A percentile compares a stretch with the other conserved stretches of the same genome.
These are phyloP conservation scores for Daldinia vernicosa DNA, from an alignment of 495 filamentous ascomycete species.

Conservation along the genomic window DNA sequence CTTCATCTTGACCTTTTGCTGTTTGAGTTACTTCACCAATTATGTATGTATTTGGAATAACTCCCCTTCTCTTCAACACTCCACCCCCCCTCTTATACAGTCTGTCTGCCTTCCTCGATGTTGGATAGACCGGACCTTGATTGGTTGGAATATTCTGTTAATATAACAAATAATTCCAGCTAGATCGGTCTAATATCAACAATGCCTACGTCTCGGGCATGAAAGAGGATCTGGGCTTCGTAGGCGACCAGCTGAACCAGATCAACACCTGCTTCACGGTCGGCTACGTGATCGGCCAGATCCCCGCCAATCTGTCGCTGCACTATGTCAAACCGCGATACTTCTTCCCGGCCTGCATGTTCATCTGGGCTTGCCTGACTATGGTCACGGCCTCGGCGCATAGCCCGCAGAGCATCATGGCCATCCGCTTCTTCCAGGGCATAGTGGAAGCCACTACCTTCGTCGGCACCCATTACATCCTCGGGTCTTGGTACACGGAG, in stretches of 20 bases:
- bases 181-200: constrained; percentile 67
- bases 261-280: constrained; percentile 64
- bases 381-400: constrained; percentile 65
- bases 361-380: constrained; percentile 68
- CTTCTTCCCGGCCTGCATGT: constrained; percentile 69
- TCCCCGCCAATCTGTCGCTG: constrained; percentile 68
- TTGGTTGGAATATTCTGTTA: constrained; percentile 16
- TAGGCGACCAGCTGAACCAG: constrained; percentile 65
- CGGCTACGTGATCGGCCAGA: constrained; percentile 65
- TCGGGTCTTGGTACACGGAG: constrained; percentile 73
- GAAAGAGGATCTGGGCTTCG: constrained; percentile 68
- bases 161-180: constrained; percentile 37
- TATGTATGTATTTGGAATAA: constrained; percentile 39
- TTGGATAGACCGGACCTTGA: not conserved
- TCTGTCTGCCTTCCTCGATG: not conserved
- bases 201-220: constrained; percentile 75
- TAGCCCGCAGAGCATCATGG: constrained; percentile 65
- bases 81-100: too few relatives aligned
- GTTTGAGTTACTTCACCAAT: constrained; percentile 65
- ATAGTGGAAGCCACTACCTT: constrained; percentile 68
- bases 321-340: constrained; percentile 66
- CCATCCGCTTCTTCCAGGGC: constrained; percentile 75
- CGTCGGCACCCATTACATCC: constrained; percentile 70
- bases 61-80: not conserved
- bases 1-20: constrained; percentile 73